Evolutionary conservation across 164 flowering plant genomes (phyloP).

Genomic region (Santalum album): DNA sequence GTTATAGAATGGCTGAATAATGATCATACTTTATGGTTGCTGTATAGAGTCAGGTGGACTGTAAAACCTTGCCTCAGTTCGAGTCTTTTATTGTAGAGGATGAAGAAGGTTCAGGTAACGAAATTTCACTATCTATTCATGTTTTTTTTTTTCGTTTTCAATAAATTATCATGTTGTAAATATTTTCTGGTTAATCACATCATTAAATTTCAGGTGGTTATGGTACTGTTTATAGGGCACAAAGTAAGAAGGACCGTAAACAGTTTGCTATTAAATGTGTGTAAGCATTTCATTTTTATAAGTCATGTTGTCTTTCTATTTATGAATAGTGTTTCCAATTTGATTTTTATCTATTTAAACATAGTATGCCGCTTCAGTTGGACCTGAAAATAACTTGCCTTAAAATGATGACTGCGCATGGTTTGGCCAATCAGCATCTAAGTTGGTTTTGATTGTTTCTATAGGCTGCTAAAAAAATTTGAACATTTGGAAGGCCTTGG

Average conservation of each 20-base stretch:
- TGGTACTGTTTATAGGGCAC: constrained; percentile 55
- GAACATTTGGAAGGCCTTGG: too few relatives aligned
- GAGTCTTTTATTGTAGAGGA: constrained; percentile 56
- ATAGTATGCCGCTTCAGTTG: constrained; percentile 81
- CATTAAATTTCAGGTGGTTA: constrained; percentile 42
- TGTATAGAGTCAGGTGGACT: constrained; percentile 30
- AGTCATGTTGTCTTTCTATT: background rate
- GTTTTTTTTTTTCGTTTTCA: background rate
- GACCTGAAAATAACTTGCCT: constrained; percentile 58
- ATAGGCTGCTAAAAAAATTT: too few relatives aligned
- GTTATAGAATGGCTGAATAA: background rate
- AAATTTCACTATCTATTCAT: too few relatives aligned
- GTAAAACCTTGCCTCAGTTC: constrained; percentile 41
- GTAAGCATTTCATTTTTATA: background rate
- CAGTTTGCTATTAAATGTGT: constrained; percentile 52
- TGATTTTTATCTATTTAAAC: constrained; percentile 6
- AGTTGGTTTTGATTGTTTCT: too few relatives aligned
- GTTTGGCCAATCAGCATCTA: too few relatives aligned
- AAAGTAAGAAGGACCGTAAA: constrained; percentile 34
- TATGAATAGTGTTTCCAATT: background rate
- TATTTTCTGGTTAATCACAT: background rate
- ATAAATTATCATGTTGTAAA: background rate
- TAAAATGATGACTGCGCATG: constrained; percentile 66
- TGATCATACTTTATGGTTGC: constrained; percentile 4
- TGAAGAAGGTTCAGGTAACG: constrained; percentile 71